Base-by-base conservation (phyloP, 2,329 filamentous ascomycete species). In the Hysterium pulicare region DNA sequence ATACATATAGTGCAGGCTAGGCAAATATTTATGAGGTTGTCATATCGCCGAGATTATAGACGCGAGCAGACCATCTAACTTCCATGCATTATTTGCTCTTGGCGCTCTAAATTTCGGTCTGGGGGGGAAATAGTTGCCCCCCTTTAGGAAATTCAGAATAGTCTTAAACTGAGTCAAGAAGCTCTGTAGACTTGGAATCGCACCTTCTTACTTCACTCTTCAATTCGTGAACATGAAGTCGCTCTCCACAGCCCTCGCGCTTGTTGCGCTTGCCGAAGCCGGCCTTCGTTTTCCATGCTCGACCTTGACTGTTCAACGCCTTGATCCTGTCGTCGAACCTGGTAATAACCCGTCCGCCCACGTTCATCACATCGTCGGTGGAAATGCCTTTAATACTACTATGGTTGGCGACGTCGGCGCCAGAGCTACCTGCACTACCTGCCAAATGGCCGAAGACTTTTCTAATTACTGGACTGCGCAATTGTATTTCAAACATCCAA, bases 221-320 rank as follows among this genome's bases (percentile, higher is more conserved):
- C n/a, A n/a, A n/a, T n/a, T n/a, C n/a, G n/a, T n/a, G n/a, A 45
- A 38, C 32, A 59, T 59, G 56, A 59, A 53, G 48, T 51, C 47
- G 0, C 42, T 57, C 17, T 43, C 49, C 15, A 37, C 50, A 35
- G 46, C 49, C n/a, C 44, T 57, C 35, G 44, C 49, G 11, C 45
- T 56, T 41, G 38, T 56, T 35, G 42, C 44, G 24, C 36, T 46
- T 16, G 55, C 48, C 17, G 35, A 59, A 22, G 55, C 55, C 16
- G 55, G 55, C 7, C 54, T 59, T 24, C 55, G 55, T 23, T 59
- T 59, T 30, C 55, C 55, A 41, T 59, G 54, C 41, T 57, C 54
- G 13, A 59, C 55, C 5, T 44, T 59, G 35, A 59, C 54, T 32
- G 43, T 56, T 32, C 52, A 59, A 28, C 55, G 55, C 21, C 49